These are phyloP conservation scores for Pythium volutum DNA, from an alignment of 352 stramenopile genomes.

Conservation along the genomic window DNA sequence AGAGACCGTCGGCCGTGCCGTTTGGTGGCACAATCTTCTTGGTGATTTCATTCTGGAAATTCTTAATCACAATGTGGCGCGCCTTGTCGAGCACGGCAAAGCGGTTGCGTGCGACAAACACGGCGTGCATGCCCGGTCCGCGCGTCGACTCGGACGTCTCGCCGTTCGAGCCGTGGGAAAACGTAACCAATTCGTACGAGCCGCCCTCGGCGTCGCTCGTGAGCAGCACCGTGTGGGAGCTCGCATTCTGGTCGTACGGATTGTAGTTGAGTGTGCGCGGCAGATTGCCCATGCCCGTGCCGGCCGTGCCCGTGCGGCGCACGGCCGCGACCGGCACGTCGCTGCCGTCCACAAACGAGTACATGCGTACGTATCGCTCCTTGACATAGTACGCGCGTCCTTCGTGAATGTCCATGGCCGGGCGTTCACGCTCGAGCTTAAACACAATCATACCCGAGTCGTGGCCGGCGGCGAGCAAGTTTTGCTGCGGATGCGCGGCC, in stretches of 20 bases:
- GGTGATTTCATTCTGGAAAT: constrained; percentile 98
- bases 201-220: constrained; percentile 95
- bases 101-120: constrained; percentile 97
- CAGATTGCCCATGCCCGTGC: constrained; percentile 90
- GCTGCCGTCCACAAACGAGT: constrained; percentile 90
- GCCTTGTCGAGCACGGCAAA: constrained; percentile 98
- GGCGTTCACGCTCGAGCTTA: constrained; percentile 97
- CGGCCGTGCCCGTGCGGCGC: constrained; percentile 57
- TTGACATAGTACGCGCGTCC: constrained; percentile 95
- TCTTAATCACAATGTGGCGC: constrained; percentile 97
- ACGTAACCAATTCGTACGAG: constrained; percentile 97
- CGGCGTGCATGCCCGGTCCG: constrained; percentile 92
- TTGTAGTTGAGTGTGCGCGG: constrained; percentile 96
- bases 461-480: constrained; percentile 98
- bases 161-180: constrained; percentile 68
- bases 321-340: constrained; percentile 75
- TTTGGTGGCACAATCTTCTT: constrained; percentile 97
- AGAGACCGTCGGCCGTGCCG: constrained; percentile 93
- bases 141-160: constrained; percentile 92
- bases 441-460: constrained; percentile 99
- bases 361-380: constrained; percentile 96
- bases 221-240: constrained; percentile 91
- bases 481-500: constrained; percentile 94
- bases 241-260: constrained; percentile 91
- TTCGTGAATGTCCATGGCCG: constrained; percentile 89